Evolutionary conservation across 371 early-diverging fungal genomes (phyloP).

Genomic region (Fennellomyces sp.): DNA sequence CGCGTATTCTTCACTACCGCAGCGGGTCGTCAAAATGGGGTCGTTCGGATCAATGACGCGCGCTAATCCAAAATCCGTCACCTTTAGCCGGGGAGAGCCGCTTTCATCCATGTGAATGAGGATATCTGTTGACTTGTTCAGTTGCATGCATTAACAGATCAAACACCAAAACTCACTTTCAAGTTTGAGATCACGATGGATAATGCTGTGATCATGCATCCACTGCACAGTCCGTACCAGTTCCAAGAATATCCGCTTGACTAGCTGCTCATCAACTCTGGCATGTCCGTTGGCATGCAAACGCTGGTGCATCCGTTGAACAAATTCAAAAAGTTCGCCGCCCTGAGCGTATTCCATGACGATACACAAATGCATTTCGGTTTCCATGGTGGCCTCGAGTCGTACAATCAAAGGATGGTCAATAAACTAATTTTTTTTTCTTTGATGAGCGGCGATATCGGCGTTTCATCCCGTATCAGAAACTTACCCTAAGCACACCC

Average conservation of each 20-base stretch:
- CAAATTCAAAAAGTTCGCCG: slow-evolving; percentile 70
- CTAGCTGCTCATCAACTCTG: slow-evolving; percentile 30
- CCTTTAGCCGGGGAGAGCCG: slow-evolving; percentile 55
- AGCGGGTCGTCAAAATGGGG: slow-evolving; percentile 55
- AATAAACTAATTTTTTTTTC: slow-evolving; percentile 60
- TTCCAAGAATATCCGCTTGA: slow-evolving; percentile 48
- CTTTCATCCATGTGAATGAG: slow-evolving; percentile 27
- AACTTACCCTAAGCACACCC: slow-evolving; percentile 44
- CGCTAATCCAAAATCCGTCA: slow-evolving; percentile 77
- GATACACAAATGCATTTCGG: slow-evolving; percentile 62
- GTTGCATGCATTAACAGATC: neutral
- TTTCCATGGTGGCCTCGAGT: slow-evolving; percentile 74
- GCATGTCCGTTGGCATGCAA: neutral
- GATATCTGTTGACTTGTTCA: slow-evolving; percentile 26
- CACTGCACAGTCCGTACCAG: slow-evolving; percentile 65
- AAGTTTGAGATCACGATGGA: slow-evolving; percentile 80
- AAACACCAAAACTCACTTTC: slow-evolving; percentile 62
- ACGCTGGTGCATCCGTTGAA: slow-evolving; percentile 46
- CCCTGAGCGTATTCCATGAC: slow-evolving; percentile 69
- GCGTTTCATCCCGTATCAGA: no score
- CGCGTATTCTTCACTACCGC: slow-evolving; percentile 81
- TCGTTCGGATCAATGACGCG: slow-evolving; percentile 49
- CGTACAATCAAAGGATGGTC: slow-evolving; percentile 73
- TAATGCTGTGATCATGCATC: slow-evolving; percentile 72
- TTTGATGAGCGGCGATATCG: no score